Evolutionary conservation across 352 stramenopile species (phyloP).

Genomic region (Globisporangium viniferum): DNA sequence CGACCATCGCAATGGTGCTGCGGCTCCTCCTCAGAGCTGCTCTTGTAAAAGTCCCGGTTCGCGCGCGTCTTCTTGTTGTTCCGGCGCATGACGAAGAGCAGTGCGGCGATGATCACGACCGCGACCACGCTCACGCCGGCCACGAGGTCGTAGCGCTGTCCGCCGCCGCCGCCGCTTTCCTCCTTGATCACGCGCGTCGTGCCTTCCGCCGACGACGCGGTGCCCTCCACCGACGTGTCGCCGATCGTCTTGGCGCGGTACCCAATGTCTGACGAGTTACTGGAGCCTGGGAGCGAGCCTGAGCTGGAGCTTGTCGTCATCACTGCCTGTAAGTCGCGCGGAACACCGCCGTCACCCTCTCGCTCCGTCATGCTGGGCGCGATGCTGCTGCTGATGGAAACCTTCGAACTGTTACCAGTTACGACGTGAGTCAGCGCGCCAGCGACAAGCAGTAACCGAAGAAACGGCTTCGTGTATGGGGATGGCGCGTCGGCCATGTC

Average conservation of each 20-base stretch:
- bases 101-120: conserved; percentile 25
- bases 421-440: neutral
- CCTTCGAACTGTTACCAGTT: neutral
- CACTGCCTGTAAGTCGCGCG: neutral
- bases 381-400: neutral
- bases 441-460: neutral
- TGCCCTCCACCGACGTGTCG: neutral
- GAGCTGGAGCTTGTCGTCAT: neutral
- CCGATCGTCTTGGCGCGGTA: neutral
- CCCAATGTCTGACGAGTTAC: neutral
- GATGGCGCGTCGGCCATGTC: neutral
- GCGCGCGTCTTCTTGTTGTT: conserved; percentile 22
- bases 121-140: conserved; percentile 28
- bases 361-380: neutral
- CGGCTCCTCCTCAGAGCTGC: conserved; percentile 14
- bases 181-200: neutral
- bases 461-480: neutral
- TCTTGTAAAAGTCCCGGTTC: conserved; percentile 22
- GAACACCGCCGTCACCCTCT: neutral
- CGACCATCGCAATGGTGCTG: conserved; percentile 13
- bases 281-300: neutral
- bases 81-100: conserved; percentile 24
- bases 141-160: conserved; percentile 24
- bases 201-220: neutral
- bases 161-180: neutral